Conservation (phyloP, 148 eudicot species). For the Camellia granthamiana region DNA sequence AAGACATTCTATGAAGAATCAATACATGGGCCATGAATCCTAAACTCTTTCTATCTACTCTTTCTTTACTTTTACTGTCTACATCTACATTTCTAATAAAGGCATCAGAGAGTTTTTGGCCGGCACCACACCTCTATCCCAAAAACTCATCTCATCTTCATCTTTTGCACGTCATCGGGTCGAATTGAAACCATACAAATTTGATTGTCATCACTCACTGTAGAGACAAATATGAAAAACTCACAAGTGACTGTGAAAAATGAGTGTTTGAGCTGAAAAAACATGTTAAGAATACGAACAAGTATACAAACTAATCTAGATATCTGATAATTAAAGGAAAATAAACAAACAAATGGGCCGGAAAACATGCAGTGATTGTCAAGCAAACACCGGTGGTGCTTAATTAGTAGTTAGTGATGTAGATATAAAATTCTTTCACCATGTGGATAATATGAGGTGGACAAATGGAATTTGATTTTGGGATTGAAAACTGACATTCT, state of each 20-base stretch:
- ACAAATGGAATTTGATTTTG: not conserved
- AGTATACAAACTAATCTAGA: too few species aligned
- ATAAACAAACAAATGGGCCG: slow-evolving; percentile 16
- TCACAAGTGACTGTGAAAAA: slow-evolving; percentile 41
- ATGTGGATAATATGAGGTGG: not conserved
- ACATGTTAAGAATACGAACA: slow-evolving; percentile 28
- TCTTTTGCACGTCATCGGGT: too few species aligned
- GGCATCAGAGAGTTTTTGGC: too few species aligned
- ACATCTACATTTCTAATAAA: too few species aligned
- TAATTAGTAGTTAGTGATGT: slow-evolving; percentile 43
- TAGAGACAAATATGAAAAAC: slow-evolving; percentile 38
- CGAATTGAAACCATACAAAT: too few species aligned
- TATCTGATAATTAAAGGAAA: too few species aligned
- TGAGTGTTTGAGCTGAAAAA: slow-evolving; percentile 44
- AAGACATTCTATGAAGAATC: too few species aligned
- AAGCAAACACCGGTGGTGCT: slow-evolving; percentile 18
- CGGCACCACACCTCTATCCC: too few species aligned
- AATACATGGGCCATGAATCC: too few species aligned
- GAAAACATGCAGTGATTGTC: slow-evolving; percentile 40
- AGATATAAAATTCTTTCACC: not conserved
- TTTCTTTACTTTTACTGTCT: too few species aligned
- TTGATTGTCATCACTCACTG: slow-evolving; percentile 11
- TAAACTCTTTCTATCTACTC: too few species aligned
- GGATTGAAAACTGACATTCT: not conserved
- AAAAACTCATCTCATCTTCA: too few species aligned